Evolutionary conservation across 2,329 filamentous ascomycete species (phyloP).

Genomic region (Diaporthe citrichinensis): DNA sequence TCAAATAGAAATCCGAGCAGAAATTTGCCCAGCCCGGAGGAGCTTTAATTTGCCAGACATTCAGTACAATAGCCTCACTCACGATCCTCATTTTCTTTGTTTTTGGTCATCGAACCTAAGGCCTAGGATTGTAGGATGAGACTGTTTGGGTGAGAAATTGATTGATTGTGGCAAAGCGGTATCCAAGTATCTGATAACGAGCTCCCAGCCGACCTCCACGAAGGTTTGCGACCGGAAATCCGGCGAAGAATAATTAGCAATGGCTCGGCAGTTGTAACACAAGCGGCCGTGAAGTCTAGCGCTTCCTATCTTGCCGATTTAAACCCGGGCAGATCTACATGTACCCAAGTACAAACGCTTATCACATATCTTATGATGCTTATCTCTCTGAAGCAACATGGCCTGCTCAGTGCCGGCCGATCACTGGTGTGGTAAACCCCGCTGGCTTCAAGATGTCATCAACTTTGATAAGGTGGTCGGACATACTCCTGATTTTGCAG

Average conservation of each 20-base stretch:
- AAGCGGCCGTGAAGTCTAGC: neutral
- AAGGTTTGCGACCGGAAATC: neutral
- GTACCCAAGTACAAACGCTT: constrained; percentile 9
- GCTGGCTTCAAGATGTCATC: constrained; percentile 11
- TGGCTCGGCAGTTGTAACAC: constrained; percentile 15
- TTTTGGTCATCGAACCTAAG: too few species aligned
- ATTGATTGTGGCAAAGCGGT: too few species aligned
- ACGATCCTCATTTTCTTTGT: too few species aligned
- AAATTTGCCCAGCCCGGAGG: too few species aligned
- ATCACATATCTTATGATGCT: constrained; percentile 7
- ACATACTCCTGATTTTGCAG: neutral
- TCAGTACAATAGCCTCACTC: too few species aligned
- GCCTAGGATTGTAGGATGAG: neutral
- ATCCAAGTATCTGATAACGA: neutral
- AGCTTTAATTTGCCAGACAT: too few species aligned
- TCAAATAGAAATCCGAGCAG: too few species aligned
- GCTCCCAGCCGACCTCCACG: neutral
- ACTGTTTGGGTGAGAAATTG: neutral
- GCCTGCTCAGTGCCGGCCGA: neutral
- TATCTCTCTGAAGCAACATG: constrained; percentile 16
- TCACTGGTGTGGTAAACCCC: constrained; percentile 12
- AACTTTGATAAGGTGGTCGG: constrained; percentile 28
- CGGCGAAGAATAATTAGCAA: neutral
- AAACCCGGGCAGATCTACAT: constrained; percentile 28
- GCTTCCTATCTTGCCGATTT: constrained; percentile 22